A percentile compares a stretch with the other conserved stretches of the same genome.
Evolutionary conservation across 768 basidiomycete genomes (phyloP).

Genomic region (Suillus subalutaceus): DNA sequence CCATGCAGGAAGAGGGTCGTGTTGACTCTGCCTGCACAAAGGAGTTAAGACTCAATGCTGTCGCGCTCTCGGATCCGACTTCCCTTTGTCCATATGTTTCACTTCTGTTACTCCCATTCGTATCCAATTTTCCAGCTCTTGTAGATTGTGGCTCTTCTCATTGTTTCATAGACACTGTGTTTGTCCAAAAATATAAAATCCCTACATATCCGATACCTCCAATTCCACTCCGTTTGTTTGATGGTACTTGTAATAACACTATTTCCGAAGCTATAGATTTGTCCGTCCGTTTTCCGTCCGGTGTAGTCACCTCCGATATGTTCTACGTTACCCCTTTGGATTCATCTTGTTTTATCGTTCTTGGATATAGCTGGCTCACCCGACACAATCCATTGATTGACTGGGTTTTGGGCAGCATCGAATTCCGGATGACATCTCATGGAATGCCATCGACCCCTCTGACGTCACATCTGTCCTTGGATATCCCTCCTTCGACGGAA

Average conservation of each 20-base stretch:
- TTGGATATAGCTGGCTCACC: slow-evolving; percentile 15
- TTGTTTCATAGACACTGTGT: accelerated
- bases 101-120: too few relatives aligned
- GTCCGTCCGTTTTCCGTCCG: neutral
- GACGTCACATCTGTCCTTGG: neutral
- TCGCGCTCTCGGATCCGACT: too few relatives aligned
- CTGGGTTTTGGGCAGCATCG: neutral
- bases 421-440: neutral
- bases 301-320: slow-evolving; percentile 1
- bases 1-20: too few relatives aligned
- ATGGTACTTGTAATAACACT: neutral
- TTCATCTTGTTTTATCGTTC: slow-evolving; percentile 3
- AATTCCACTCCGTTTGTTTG: neutral
- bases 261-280: slow-evolving; percentile 8
- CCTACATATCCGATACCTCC: neutral
- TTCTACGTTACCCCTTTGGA: slow-evolving; percentile 12
- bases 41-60: too few relatives aligned
- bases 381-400: neutral
- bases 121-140: too few relatives aligned
- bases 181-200: neutral
- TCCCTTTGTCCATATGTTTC: too few relatives aligned
- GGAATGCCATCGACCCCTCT: neutral
- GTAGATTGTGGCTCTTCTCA: too few relatives aligned
- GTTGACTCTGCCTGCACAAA: too few relatives aligned
- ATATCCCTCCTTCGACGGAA: neutral